phyloP scores from a whole-genome alignment of 2,329 filamentous ascomycete species.

The Fusarium paranaense region DNA sequence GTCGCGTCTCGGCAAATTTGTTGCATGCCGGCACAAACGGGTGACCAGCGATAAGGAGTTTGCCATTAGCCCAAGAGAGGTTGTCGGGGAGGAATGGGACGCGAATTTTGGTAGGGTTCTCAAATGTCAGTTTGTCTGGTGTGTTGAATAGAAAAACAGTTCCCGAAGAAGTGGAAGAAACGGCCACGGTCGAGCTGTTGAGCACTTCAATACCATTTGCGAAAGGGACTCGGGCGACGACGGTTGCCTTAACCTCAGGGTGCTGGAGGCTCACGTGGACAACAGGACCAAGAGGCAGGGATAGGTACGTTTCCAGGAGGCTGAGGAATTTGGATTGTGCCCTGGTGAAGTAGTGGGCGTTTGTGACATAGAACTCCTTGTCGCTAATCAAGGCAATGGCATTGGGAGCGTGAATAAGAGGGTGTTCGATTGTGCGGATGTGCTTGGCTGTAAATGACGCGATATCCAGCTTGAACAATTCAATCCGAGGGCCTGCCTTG shows the following conservation, averaged over 20 bases:
- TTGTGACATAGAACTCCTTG: slow-evolving; percentile 56
- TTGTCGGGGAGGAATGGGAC: slow-evolving; percentile 57
- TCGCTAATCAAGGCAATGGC: slow-evolving; percentile 50
- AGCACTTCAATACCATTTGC: slow-evolving; percentile 57
- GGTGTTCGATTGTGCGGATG: slow-evolving; percentile 51
- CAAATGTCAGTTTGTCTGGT: slow-evolving; percentile 1
- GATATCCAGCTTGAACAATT: slow-evolving; percentile 54
- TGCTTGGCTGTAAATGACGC: slow-evolving; percentile 49
- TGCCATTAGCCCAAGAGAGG: slow-evolving; percentile 45
- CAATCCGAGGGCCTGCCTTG: slow-evolving; percentile 50
- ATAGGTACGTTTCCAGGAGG: slow-evolving; percentile 50
- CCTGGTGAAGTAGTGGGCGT: slow-evolving; percentile 52
- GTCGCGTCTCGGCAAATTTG: slow-evolving; percentile 48
- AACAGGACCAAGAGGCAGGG: slow-evolving; percentile 48
- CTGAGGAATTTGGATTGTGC: slow-evolving; percentile 41
- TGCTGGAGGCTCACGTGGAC: slow-evolving; percentile 49
- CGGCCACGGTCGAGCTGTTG: slow-evolving; percentile 52
- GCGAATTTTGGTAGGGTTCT: slow-evolving; percentile 3
- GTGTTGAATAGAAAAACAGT: slow-evolving; percentile 26
- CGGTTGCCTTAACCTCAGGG: slow-evolving; percentile 25
- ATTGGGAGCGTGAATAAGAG: slow-evolving; percentile 54
- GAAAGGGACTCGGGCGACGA: slow-evolving; percentile 52
- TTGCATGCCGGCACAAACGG: slow-evolving; percentile 49
- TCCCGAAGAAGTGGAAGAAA: slow-evolving; percentile 49
- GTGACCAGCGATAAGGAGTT: slow-evolving; percentile 56